Conservation (phyloP, 2,329 filamentous ascomycete species). For the Arthrinium puccinioides region DNA sequence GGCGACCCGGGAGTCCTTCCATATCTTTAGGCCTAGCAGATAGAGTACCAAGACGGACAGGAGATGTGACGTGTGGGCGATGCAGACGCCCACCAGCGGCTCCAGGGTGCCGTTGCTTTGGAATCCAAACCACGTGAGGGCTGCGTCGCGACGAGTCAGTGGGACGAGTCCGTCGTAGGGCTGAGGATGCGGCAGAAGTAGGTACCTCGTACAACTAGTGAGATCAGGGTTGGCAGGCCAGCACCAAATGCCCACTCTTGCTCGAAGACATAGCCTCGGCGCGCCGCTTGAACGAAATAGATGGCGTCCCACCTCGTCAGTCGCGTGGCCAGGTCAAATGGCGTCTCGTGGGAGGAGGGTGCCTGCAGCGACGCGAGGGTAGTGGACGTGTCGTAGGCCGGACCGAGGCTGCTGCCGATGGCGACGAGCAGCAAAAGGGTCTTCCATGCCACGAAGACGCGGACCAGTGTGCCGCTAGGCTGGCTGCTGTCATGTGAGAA, state of each 20-base stretch:
- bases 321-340: constrained; percentile 38
- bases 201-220: constrained; percentile 25
- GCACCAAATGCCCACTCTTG: constrained; percentile 79
- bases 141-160: constrained; percentile 6
- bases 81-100: constrained; percentile 50
- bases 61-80: constrained; percentile 72
- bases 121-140: constrained; percentile 17
- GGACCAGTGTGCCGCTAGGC: constrained; percentile 19
- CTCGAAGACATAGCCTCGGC: constrained; percentile 62
- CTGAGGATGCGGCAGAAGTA: no score
- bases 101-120: constrained; percentile 21
- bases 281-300: constrained; percentile 61
- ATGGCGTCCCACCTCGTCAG: constrained; percentile 76
- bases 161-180: neutral
- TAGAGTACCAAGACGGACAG: constrained; percentile 68
- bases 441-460: constrained; percentile 60
- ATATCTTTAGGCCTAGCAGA: constrained; percentile 52
- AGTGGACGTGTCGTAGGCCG: constrained; percentile 75
- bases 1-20: constrained; percentile 44
- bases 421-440: constrained; percentile 55
- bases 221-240: constrained; percentile 36
- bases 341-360: constrained; percentile 21
- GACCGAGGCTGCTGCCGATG: constrained; percentile 40
- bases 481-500: constrained; percentile 7
- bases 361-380: constrained; percentile 40